A percentile compares a stretch with the other conserved stretches of the same genome.
phyloP scores from a whole-genome alignment of 1,284 basidiomycete genomes.

The Sanguinoderma infundibulare region DNA sequence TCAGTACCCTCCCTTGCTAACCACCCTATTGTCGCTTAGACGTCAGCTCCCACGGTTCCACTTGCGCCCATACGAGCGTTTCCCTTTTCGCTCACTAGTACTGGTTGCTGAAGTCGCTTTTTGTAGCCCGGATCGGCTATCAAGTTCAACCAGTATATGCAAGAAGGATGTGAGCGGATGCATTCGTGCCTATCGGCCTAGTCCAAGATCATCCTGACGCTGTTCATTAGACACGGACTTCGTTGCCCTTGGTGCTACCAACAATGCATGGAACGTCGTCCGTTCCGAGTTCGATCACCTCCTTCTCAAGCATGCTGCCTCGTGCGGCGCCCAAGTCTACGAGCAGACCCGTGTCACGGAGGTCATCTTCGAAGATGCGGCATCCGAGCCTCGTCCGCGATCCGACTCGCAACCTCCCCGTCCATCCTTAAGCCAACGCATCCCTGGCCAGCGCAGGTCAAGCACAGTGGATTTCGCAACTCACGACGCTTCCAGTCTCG shows the following conservation, averaged over 20 bases:
- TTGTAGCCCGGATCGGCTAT: conserved; percentile 46
- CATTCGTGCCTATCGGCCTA: too few relatives aligned
- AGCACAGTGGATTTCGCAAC: conserved; percentile 15
- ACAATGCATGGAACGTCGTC: conserved; percentile 46
- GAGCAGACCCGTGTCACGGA: conserved; percentile 41
- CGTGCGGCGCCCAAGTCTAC: conserved; percentile 40
- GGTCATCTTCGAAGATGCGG: conserved; percentile 32
- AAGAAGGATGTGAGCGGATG: conserved; percentile 46
- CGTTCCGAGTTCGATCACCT: conserved; percentile 47
- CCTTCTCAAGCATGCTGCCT: conserved; percentile 42
- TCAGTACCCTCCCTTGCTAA: conserved; percentile 20
- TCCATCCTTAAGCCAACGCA: background rate
- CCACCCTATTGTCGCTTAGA: too few relatives aligned
- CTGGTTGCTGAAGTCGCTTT: too few relatives aligned
- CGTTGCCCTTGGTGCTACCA: conserved; percentile 41
- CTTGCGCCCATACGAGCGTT: too few relatives aligned
- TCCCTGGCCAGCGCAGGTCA: background rate
- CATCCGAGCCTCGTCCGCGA: background rate
- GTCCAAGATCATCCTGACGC: background rate
- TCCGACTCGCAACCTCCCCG: background rate
- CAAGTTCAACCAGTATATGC: conserved; percentile 47
- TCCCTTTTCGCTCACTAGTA: too few relatives aligned
- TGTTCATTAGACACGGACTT: conserved; percentile 43
- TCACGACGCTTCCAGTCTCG: conserved; percentile 11
- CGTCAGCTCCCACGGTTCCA: too few relatives aligned